A percentile compares a stretch with the other conserved stretches of the same genome.
Conservation (phyloP, 306 rosid species). For the Pachyrhizus erosus region DNA sequence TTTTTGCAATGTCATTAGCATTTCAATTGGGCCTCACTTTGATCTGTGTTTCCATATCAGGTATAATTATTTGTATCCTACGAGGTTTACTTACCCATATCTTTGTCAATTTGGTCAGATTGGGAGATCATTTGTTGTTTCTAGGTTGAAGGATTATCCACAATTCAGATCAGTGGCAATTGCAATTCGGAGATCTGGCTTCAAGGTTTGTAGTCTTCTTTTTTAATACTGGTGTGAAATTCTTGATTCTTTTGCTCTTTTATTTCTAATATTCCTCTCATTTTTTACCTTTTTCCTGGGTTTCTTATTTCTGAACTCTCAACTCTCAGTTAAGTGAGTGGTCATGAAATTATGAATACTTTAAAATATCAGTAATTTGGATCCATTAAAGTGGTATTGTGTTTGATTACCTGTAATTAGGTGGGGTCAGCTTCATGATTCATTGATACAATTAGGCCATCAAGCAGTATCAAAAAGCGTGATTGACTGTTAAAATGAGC, state of each 20-base stretch:
- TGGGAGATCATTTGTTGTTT: constrained; percentile 86
- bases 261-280: not conserved
- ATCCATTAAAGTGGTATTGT: constrained; percentile 26
- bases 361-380: constrained; percentile 13
- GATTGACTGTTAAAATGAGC: not conserved
- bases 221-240: not conserved
- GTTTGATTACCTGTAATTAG: not conserved
- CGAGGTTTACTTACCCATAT: constrained; percentile 25
- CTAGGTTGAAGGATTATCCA: constrained; percentile 95
- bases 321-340: constrained; percentile 2
- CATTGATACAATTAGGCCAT: not conserved
- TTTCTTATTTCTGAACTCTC: constrained; percentile 1
- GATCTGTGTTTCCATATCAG: constrained; percentile 19
- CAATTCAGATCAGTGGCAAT: constrained; percentile 84
- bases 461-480: not conserved
- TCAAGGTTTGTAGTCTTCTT: constrained; percentile 63
- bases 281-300: constrained; percentile 28
- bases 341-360: constrained; percentile 15
- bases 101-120: constrained; percentile 64
- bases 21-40: constrained; percentile 28
- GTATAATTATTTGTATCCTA: constrained; percentile 2
- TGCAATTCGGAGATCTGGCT: constrained; percentile 84
- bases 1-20: constrained; percentile 14
- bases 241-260: constrained; percentile 11
- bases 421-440: not conserved